phyloP scores from a whole-genome alignment of 805 yeast species.

The Nakazawaea ishiwadae region DNA sequence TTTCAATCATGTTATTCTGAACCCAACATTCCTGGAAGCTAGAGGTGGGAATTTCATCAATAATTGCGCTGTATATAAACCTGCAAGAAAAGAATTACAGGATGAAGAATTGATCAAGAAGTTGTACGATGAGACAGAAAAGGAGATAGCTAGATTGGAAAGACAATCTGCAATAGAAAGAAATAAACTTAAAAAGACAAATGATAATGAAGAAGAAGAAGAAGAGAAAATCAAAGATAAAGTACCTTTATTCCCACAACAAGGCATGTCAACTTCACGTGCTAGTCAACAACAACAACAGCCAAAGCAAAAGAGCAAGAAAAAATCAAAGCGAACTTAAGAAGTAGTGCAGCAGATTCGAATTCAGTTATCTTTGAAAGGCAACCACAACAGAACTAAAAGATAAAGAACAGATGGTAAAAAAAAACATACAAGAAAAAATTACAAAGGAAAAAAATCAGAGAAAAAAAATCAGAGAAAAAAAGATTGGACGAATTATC shows the following conservation, averaged over 20 bases:
- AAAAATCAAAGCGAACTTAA: neutral
- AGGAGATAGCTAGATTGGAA: constrained; percentile 56
- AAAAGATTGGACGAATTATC: neutral
- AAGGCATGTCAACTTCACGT: neutral
- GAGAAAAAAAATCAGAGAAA: neutral
- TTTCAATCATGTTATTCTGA: constrained; percentile 58
- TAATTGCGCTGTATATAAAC: constrained; percentile 57
- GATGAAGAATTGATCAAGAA: constrained; percentile 56
- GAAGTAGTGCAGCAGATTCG: neutral
- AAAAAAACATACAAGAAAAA: too few species aligned
- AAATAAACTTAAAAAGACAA: constrained; percentile 28
- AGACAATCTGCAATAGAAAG: constrained; percentile 67
- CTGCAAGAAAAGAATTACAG: constrained; percentile 59
- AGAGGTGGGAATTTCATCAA: constrained; percentile 69
- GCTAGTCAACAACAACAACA: neutral
- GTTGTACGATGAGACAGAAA: constrained; percentile 58
- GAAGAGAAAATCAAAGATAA: constrained; percentile 11
- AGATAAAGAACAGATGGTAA: too few species aligned
- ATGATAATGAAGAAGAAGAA: neutral
- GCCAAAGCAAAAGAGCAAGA: neutral
- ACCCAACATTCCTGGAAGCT: constrained; percentile 61
- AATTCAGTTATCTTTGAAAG: too few species aligned
- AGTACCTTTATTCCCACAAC: constrained; percentile 10
- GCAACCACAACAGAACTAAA: too few species aligned
- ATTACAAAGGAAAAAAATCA: too few species aligned